Base-by-base conservation (phyloP, 768 basidiomycete genomes). In the Strobilomyces dryophilus region DNA sequence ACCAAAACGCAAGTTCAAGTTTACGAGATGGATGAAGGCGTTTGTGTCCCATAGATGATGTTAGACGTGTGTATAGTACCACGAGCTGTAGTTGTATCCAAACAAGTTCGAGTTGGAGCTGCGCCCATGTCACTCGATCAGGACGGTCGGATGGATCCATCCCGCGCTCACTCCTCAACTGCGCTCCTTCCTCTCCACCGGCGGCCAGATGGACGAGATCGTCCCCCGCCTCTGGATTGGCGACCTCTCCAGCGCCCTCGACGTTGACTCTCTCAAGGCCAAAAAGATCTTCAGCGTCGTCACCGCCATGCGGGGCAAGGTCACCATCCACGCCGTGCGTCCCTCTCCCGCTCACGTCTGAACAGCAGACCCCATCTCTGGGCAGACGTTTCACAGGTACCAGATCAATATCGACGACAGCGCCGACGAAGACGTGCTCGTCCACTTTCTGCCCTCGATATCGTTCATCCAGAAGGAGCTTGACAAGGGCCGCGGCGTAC, bases 151-250 rank as follows among this genome's bases (percentile, higher is more conserved):
- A 45, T 45, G 45, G 45, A 21, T 45, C 24, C 8, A 21, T 45
- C 24, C 8, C 2, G 31, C 35, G 55, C 26, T 20, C 36, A 20
- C 29, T 8, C 21, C 40, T 51, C 50, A 26, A 51, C 49, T 51
- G 49, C 49, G 47, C 5, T 40, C 51, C 18, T 36, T 11, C 21
- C 24, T 4, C 8, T 24, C 10, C 1, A 18, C 31, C 12, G 44
- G 18, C 46, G 4, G 49, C 54, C 54, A 51, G 15, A 89, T 95
- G 86, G 82, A 95, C 71, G 81, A 93, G 70, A 76, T 95, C 32
- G 76, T 89, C 15, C 82, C 82, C 29, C 81, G 84, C 5, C 71
- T 97, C 2, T 95, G 92, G 93, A 80, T 97, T 21, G 92, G 93
- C 8, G 82, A 91, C 72, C 70, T 94, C 8, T 71, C 74, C 8